These are phyloP conservation scores for Fonsecaea pedrosoi DNA, from an alignment of 2,329 filamentous ascomycete species.

Conservation along the genomic window DNA sequence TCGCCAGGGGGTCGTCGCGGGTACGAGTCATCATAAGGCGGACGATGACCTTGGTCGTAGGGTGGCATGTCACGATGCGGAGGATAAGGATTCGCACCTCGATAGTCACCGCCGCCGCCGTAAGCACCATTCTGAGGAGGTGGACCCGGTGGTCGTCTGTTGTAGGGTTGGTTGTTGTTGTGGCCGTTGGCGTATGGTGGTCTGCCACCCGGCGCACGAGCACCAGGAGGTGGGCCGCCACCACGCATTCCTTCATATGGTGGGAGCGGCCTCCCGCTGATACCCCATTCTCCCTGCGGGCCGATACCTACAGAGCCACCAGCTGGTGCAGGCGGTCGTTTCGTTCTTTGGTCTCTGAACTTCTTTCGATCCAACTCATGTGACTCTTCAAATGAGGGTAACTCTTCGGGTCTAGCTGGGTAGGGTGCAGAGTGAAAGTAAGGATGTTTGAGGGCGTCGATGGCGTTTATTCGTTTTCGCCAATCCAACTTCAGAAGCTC, in stretches of 20 bases:
- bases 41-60: conserved; percentile 34
- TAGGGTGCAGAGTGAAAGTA: conserved; percentile 84
- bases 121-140: conserved; percentile 34
- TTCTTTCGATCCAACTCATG: conserved; percentile 95
- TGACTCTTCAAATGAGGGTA: conserved; percentile 92
- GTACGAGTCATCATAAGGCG: conserved; percentile 36
- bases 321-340: conserved; percentile 86
- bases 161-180: conserved; percentile 22
- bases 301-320: conserved; percentile 85
- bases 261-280: conserved; percentile 44
- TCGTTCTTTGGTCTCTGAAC: conserved; percentile 83
- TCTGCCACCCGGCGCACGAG: conserved; percentile 47
- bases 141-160: conserved; percentile 22
- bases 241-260: conserved; percentile 42
- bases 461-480: conserved; percentile 85
- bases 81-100: conserved; percentile 22
- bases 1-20: conserved; percentile 33
- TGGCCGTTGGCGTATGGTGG: conserved; percentile 41
- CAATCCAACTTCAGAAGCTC: conserved; percentile 89
- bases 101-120: conserved; percentile 30
- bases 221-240: conserved; percentile 44
- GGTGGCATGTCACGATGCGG: conserved; percentile 32
- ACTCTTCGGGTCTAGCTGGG: conserved; percentile 80
- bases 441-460: conserved; percentile 88
- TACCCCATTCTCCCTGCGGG: conserved; percentile 64